Evolutionary conservation across 2,329 filamentous ascomycete species (phyloP), one percentile per base, ranked within the genome.

Genomic region (Paecilomyces variotii): DNA sequence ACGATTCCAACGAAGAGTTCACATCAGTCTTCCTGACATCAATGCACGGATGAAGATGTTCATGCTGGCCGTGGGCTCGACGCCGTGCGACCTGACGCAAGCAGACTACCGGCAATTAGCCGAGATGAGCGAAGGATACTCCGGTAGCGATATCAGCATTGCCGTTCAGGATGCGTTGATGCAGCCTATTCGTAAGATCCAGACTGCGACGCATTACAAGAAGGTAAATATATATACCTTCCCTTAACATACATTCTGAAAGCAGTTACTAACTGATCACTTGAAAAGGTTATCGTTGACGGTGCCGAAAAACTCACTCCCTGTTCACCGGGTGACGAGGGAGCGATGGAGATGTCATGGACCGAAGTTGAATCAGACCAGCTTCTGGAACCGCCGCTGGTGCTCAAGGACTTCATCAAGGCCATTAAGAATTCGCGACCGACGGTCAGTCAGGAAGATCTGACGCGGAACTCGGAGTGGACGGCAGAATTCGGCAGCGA

Each of bases 191-290:
- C 84, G 94, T 62, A 95, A 97, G 76, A 97, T 99, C 65, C 88
- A 97, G 74, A 96, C 92, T 63, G 93, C 94, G 19, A 99, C 94
- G 56, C 94, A 99, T 78, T 99, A 97, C 78, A 97, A 97, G 75
- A 87, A 89, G 79, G 93, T 93, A 80, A 55, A 72, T 26, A 12
- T 45, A 6, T 12, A 27, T 26, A 10, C 25, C 24, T 52, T 9
- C 6, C 12, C 50, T 24, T 12, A 3, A 28, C 4, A 9, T 28
- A 24, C 10, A n/a, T 50, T 11, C 2, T 9, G 19, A n/a, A 11
- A 25, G 9, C 2, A n/a, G 25, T 26, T 2, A 14, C 24, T 52
- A 52, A 52, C 50, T 52, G n/a, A 19, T 45, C 24, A 24, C 25
- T 52, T 24, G 3, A 53, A 25, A 63, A 93, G 89, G 86, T 95